Base-by-base conservation (phyloP, 1,284 basidiomycete species). In the Gymnopus androsaceus region DNA sequence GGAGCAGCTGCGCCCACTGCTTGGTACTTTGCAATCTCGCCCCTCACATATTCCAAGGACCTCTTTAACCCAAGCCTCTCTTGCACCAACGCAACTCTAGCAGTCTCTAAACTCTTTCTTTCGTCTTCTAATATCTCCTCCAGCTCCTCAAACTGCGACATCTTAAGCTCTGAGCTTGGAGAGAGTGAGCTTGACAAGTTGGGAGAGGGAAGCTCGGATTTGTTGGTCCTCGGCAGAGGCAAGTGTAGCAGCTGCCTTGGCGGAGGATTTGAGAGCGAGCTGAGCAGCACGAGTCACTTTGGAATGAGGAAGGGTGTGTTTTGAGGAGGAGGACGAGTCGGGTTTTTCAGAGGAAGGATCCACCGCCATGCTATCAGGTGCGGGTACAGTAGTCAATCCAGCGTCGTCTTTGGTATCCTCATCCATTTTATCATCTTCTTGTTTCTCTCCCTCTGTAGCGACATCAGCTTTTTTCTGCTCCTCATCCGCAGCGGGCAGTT, bases 121-220 rank as follows among this genome's bases (percentile, higher is more conserved):
- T 98, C 95, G 56, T 92, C 87, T 69, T 97, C 95, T 41, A 98
- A 76, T 19, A 94, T 77, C 51, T 90, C 87, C 69, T 98, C 95
- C 51, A 98, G 78, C 68, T 92, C 87, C 69, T 96, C 94, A 67
- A 97, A 97, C 69, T 95, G 90, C 3, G 82, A 74, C 81, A 94
- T 90, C 79, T 98, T 97, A 59, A 95, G 77, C 69, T 98, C 95
- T 48, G n/a, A 99, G 85, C 72, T 98, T 98, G 17, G 87, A 88
- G 45, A 98, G 79, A 56, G 96, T 97, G 28, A 96, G 83, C 66
- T 94, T 90, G 72, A 98, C 92, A 56, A 98, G 82, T 47, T 88
- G 84, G 1, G 90, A 85, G 19, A 98, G 85, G 21, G 95, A 85
- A 51, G 83, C 80, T 46, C 88, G 85, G 60, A 98, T 90, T 54